A percentile compares a stretch with the other conserved stretches of the same genome.
phyloP scores from a whole-genome alignment of 108 stramenopile species.

The Nitzschia inconspicua region DNA sequence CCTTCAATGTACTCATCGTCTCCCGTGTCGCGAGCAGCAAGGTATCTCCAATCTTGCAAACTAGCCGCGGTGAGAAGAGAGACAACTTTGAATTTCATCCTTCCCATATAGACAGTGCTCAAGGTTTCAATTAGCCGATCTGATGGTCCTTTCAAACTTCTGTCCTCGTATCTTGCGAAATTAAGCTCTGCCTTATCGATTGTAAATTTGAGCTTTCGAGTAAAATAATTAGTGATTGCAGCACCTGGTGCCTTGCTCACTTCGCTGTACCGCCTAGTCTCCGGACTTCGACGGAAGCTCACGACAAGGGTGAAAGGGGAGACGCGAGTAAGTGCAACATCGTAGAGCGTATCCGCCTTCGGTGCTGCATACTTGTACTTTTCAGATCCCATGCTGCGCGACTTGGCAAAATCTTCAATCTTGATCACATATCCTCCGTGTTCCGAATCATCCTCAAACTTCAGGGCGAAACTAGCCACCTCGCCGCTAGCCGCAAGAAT shows the following conservation, averaged over 20 bases:
- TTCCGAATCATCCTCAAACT: slow-evolving; percentile 67
- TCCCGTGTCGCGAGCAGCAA: slow-evolving; percentile 74
- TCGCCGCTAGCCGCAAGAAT: slow-evolving; percentile 69
- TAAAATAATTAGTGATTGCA: slow-evolving; percentile 78
- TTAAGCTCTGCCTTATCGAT: slow-evolving; percentile 74
- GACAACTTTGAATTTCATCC: slow-evolving; percentile 79
- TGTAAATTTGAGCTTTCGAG: slow-evolving; percentile 71
- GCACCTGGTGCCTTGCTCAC: slow-evolving; percentile 53
- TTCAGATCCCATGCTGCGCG: neutral
- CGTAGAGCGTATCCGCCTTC: slow-evolving; percentile 60
- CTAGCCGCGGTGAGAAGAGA: slow-evolving; percentile 74
- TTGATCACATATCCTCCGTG: slow-evolving; percentile 59
- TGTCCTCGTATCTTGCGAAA: slow-evolving; percentile 70
- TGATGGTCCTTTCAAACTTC: slow-evolving; percentile 72
- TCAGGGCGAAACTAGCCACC: slow-evolving; percentile 55
- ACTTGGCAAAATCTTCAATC: slow-evolving; percentile 41
- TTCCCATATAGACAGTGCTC: slow-evolving; percentile 63
- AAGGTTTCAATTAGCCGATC: slow-evolving; percentile 74
- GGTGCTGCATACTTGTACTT: slow-evolving; percentile 58
- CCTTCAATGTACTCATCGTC: slow-evolving; percentile 85
- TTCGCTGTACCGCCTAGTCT: slow-evolving; percentile 53
- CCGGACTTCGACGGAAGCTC: slow-evolving; percentile 77
- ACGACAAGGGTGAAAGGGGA: slow-evolving; percentile 73
- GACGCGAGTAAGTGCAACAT: slow-evolving; percentile 61
- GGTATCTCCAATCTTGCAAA: slow-evolving; percentile 82